Percentiles rank a stretch among this genome's conserved stretches.
Evolutionary conservation across 1,284 basidiomycete genomes (phyloP).

Genomic region (Filobasidium uniguttulatum): DNA sequence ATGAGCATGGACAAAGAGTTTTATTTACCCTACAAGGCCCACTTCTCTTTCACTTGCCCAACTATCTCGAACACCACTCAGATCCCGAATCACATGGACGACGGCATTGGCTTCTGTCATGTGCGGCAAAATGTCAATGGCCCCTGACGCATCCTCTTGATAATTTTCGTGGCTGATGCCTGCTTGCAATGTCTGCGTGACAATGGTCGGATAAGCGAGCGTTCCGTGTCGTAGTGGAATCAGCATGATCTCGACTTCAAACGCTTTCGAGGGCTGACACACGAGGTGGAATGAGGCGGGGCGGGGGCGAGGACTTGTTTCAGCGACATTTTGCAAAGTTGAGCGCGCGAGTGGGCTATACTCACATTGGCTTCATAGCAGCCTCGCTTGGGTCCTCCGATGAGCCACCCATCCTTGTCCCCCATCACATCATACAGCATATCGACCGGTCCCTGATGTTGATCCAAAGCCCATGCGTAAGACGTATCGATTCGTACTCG

Average conservation of each 20-base stretch:
- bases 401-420: conserved; percentile 12
- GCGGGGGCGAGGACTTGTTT: too few species aligned
- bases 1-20: too few species aligned
- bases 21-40: too few species aligned
- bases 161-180: background rate
- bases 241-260: conserved; percentile 3
- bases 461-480: conserved; percentile 2
- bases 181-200: conserved; percentile 5
- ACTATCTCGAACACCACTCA: background rate
- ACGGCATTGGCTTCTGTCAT: background rate
- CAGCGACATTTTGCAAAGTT: too few species aligned
- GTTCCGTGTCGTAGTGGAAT: conserved; percentile 12
- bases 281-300: too few species aligned
- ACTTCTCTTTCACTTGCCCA: background rate
- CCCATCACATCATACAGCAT: conserved; percentile 13
- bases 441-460: background rate
- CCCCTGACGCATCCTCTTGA: background rate
- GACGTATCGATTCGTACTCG: conserved; percentile 3
- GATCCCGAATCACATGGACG: background rate
- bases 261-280: background rate
- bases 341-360: background rate
- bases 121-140: background rate
- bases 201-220: conserved; percentile 11
- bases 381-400: conserved; percentile 11
- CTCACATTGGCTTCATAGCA: conserved; percentile 9